Percentiles rank a stretch among this genome's conserved stretches.
These are phyloP conservation scores for Vitis cinerea DNA, from an alignment of 164 flowering plant species.

Conservation along the genomic window DNA sequence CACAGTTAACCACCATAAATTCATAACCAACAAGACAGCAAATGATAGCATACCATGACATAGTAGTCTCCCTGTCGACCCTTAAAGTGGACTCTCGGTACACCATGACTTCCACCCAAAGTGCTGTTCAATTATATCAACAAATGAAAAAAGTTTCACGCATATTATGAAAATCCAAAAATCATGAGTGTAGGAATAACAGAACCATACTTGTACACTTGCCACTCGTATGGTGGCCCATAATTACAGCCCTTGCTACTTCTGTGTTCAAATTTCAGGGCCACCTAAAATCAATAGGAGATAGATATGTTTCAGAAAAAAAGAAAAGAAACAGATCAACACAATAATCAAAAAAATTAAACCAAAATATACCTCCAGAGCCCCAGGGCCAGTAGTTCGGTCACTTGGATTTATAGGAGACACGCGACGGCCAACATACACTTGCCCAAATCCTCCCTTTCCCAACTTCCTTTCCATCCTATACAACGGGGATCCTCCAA, in stretches of 20 bases:
- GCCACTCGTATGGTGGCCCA: constrained; percentile 75
- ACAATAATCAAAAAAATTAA: neutral
- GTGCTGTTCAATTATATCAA: constrained; percentile 29
- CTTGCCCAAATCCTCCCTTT: constrained; percentile 67
- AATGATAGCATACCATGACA: constrained; percentile 45
- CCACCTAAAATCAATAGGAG: constrained; percentile 39
- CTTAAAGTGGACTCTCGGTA: constrained; percentile 63
- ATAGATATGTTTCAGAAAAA: neutral
- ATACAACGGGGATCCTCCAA: constrained; percentile 51
- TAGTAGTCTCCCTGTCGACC: constrained; percentile 67
- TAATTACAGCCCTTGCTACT: constrained; percentile 64
- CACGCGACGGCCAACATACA: constrained; percentile 54
- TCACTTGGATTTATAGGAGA: constrained; percentile 21
- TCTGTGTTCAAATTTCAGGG: constrained; percentile 65
- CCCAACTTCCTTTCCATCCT: constrained; percentile 57
- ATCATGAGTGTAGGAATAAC: neutral
- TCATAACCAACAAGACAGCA: neutral
- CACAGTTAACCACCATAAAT: neutral
- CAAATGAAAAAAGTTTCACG: neutral
- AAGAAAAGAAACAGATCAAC: neutral
- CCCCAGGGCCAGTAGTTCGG: constrained; percentile 34
- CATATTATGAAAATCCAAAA: neutral
- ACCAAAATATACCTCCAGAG: constrained; percentile 37
- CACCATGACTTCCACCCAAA: constrained; percentile 68
- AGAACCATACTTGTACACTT: constrained; percentile 45